Evolutionary conservation across 140 eudicot genomes (phyloP).

Genomic region (Oenanthe javanica): DNA sequence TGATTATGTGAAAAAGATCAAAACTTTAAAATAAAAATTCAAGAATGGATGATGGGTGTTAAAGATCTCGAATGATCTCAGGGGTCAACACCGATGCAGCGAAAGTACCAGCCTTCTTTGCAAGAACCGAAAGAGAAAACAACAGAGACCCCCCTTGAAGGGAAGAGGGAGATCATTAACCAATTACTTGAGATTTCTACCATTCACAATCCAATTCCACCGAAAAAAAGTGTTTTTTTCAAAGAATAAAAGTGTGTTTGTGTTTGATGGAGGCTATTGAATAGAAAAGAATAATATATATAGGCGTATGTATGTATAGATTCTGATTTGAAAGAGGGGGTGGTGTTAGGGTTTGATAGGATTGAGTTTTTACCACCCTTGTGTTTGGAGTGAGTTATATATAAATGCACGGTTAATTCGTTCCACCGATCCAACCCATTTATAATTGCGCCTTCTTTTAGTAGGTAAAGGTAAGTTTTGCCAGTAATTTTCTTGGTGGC

Average conservation of each 20-base stretch:
- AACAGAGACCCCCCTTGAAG: constrained; percentile 56
- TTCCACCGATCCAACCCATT: constrained; percentile 4
- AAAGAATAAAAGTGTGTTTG: neutral
- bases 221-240: neutral
- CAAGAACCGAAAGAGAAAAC: constrained; percentile 63
- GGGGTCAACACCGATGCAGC: constrained; percentile 95
- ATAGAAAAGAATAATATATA: neutral
- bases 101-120: constrained; percentile 95
- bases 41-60: neutral
- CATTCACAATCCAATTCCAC: constrained; percentile 64
- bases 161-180: constrained; percentile 71
- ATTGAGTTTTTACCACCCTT: neutral
- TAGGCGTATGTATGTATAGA: neutral
- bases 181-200: constrained; percentile 58
- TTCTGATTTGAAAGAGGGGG: neutral
- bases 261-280: neutral
- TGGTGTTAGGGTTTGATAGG: neutral
- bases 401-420: neutral
- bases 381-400: neutral
- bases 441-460: neutral
- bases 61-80: constrained; percentile 26
- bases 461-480: neutral
- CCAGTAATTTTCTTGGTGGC: neutral
- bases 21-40: neutral
- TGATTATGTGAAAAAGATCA: neutral